phyloP scores from a whole-genome alignment of 805 yeast species.

The Wickerhamomyces queroliae region DNA sequence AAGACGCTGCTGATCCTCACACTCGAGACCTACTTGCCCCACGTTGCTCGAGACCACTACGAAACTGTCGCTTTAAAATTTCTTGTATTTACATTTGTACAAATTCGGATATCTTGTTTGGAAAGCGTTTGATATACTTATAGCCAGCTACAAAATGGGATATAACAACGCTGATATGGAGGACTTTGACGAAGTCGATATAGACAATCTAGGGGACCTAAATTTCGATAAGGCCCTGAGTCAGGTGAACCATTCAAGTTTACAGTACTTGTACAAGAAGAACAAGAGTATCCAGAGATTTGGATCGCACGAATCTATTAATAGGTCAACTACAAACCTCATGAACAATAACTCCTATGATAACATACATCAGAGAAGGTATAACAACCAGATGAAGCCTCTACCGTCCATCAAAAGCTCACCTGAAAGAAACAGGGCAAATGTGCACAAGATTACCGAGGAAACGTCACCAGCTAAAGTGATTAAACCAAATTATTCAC shows the following conservation, averaged over 20 bases:
- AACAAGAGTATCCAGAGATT: conserved; percentile 1
- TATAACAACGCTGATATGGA: conserved; percentile 15
- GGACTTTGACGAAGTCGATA: conserved; percentile 17
- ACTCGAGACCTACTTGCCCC: too few relatives aligned
- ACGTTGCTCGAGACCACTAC: too few relatives aligned
- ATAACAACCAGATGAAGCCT: neutral
- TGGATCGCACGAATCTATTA: conserved; percentile 4
- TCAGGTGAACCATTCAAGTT: conserved; percentile 6
- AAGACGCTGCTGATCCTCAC: too few relatives aligned
- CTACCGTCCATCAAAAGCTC: neutral
- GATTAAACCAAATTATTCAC: conserved; percentile 9
- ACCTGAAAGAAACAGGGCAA: neutral
- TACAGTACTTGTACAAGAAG: conserved; percentile 5
- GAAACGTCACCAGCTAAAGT: neutral
- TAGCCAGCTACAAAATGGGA: neutral
- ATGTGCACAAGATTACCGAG: neutral
- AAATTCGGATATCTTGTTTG: too few relatives aligned
- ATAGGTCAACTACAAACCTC: conserved; percentile 12
- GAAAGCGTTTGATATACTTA: too few relatives aligned
- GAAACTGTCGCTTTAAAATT: neutral
- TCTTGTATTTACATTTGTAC: neutral
- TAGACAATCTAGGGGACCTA: conserved; percentile 8
- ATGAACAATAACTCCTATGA: conserved; percentile 8
- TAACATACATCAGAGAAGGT: neutral
- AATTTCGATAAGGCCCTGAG: neutral